These are phyloP conservation scores for Sporothrix pallida DNA, from an alignment of 2,329 filamentous ascomycete genomes.

Conservation along the genomic window DNA sequence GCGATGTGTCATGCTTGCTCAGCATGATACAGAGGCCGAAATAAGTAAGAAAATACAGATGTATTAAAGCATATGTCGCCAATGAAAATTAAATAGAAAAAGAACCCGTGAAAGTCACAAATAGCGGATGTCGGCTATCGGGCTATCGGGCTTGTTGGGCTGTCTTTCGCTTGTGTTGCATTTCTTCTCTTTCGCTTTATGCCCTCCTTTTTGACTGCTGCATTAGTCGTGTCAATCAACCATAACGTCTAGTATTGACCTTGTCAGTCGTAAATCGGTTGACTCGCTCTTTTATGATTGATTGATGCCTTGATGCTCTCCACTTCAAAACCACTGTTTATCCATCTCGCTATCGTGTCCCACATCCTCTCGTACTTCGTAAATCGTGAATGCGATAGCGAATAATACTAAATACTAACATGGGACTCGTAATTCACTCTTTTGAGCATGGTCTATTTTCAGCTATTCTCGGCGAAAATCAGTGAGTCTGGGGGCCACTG, in stretches of 20 bases:
- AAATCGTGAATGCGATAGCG: background rate
- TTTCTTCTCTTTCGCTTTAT: background rate
- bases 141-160: background rate
- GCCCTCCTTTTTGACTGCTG: too few species aligned
- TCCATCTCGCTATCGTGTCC: background rate
- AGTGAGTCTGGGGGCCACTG: background rate
- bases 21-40: background rate
- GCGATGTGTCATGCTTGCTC: conserved; percentile 16
- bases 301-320: too few species aligned
- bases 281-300: background rate
- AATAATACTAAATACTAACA: background rate
- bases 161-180: background rate
- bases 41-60: too few species aligned
- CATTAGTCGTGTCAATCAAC: too few species aligned
- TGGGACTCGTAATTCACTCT: conserved; percentile 2
- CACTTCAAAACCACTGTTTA: background rate
- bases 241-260: background rate
- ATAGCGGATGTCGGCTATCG: background rate
- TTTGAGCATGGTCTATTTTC: background rate
- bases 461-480: background rate
- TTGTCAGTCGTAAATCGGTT: background rate
- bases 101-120: background rate
- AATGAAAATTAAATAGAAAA: background rate
- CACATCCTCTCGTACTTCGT: background rate
- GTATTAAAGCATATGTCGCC: background rate